Evolutionary conservation across 164 flowering plant genomes (phyloP), one percentile per base, ranked within the genome.

Genomic region (Kingdonia uniflora): DNA sequence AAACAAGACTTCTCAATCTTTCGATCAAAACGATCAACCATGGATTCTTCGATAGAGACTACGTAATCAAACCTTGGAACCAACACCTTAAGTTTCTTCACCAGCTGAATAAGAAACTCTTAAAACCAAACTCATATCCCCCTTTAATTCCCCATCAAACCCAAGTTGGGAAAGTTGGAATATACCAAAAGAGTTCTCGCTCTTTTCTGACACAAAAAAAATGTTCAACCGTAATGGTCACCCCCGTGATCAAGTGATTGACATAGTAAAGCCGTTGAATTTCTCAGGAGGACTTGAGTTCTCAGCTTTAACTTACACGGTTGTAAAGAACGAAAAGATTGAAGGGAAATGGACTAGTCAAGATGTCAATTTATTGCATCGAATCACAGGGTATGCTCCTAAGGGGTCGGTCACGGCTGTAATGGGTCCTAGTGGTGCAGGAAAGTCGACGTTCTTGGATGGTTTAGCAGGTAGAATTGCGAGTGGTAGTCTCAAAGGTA

Each of bases 401-500:
- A 79, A 84, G 57, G 88, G 88, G 6, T 65, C 68, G 54, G 62
- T 84, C 35, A 78, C 84, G 0, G 94, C 88, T 0, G 86, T 81
- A 6, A 76, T 84, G 84, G 94, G 88, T 50, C 84, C 84, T 4
- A 81, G 87, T 56, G 92, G 87, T 37, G 85, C 92, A 0, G 92
- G 92, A 13, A 84, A 84, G 49, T 84, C 88, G 0, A 81, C 88
- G 0, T 64, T 84, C 33, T 55, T 84, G 67, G 94, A 84, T 62
- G 86, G 73, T 0, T 15, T 84, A 40, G 88, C 94, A 6, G 84
- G 85, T 8, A 55, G 86, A 16, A 84, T 84, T n/a, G 80, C 94
- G 0, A 77, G 80, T 16, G 86, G 84, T 29, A 85, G 94, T 45
- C 77, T 85, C 2, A 63, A 61, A 71, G 94, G 87, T 0, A 58